Percentiles rank a stretch among this genome's conserved stretches.
Evolutionary conservation across 164 flowering plant genomes (phyloP).

Genomic region (Stephania japonica): DNA sequence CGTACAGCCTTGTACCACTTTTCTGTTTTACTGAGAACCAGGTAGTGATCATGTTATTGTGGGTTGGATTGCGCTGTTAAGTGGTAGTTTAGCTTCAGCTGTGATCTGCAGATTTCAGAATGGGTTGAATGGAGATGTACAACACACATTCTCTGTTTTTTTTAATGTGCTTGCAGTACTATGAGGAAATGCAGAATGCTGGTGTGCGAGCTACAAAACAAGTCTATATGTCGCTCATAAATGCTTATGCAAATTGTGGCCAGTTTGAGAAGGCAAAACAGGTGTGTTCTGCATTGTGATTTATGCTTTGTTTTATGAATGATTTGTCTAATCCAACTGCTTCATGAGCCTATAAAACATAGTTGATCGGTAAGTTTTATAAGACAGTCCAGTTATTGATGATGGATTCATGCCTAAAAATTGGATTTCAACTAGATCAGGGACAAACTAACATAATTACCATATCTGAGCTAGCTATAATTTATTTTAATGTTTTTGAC

Average conservation of each 20-base stretch:
- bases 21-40: background rate
- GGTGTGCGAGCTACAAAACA: constrained; percentile 47
- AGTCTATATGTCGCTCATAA: constrained; percentile 65
- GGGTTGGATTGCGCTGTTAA: background rate
- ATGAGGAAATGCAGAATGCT: constrained; percentile 37
- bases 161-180: constrained; percentile 46
- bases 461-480: too few species aligned
- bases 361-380: too few species aligned
- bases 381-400: too few species aligned
- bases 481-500: too few species aligned
- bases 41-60: background rate
- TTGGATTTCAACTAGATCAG: too few species aligned
- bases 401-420: too few species aligned
- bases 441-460: too few species aligned
- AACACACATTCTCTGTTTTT: constrained; percentile 1
- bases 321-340: background rate
- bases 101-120: background rate
- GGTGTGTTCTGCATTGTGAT: constrained; percentile 35
- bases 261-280: constrained; percentile 79
- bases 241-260: constrained; percentile 73
- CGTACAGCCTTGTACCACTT: background rate
- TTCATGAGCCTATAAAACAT: background rate
- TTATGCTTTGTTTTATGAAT: background rate
- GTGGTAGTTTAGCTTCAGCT: background rate
- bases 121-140: background rate